Percentiles rank a stretch among this genome's conserved stretches.
phyloP scores from a whole-genome alignment of 306 rosid species.

The Clitoria ternatea region DNA sequence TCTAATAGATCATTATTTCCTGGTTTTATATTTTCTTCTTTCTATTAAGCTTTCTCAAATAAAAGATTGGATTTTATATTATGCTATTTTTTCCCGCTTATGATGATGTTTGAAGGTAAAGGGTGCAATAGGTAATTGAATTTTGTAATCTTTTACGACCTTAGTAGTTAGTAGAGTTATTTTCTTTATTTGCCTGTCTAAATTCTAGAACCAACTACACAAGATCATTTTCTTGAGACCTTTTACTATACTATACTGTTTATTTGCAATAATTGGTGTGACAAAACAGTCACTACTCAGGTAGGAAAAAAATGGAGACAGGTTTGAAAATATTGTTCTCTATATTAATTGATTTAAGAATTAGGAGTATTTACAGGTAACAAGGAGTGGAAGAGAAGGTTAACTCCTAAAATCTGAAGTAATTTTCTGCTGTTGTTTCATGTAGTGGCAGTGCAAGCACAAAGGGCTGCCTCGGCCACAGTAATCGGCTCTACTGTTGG shows the following conservation, averaged over 20 bases:
- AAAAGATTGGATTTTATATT: background rate
- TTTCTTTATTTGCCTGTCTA: slow-evolving; percentile 6
- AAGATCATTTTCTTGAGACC: background rate
- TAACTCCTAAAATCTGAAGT: background rate
- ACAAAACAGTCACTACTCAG: background rate
- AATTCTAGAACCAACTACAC: slow-evolving; percentile 1
- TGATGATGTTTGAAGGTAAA: background rate
- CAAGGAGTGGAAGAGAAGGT: background rate
- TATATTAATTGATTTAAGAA: no score
- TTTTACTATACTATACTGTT: background rate
- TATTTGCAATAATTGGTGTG: background rate
- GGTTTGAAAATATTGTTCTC: background rate
- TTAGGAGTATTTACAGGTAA: background rate
- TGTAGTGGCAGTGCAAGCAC: slow-evolving; percentile 93
- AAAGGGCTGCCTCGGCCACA: slow-evolving; percentile 75
- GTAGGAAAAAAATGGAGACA: background rate
- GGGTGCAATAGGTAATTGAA: background rate
- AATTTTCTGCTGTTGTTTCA: slow-evolving; percentile 5
- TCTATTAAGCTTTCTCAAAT: background rate
- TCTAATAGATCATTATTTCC: background rate
- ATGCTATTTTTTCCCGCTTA: slow-evolving; percentile 1
- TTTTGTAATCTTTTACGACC: background rate
- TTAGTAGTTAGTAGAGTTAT: background rate
- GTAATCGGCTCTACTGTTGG: slow-evolving; percentile 82
- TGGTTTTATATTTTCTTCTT: background rate